Base-by-base conservation (phyloP, 164 flowering plant genomes). In the Chloranthus sessilifolius region DNA sequence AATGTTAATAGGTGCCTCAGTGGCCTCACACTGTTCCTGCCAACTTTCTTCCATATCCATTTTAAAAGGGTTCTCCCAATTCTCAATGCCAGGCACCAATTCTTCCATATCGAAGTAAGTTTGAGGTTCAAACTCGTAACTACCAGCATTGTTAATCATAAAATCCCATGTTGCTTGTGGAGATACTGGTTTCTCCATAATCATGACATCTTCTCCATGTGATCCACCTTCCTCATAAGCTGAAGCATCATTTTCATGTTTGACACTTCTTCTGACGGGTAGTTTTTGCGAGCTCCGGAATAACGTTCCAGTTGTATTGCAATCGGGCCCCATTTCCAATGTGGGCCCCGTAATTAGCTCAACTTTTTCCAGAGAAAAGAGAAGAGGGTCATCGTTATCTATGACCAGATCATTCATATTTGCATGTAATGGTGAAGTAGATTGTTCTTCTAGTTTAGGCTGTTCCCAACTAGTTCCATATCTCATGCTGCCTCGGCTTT, bases 71-170 rank as follows among this genome's bases (percentile, higher is more conserved):
- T 50, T 58, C 5, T 63, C 72, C 69, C 64, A 47, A 47, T 62
- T 53, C 44, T 49, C 78, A 78, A 51, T 23, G 62, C 81, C 65
- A 94, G 62, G 80, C 65, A 94, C 65, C 76, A 89, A 61, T 63
- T 94, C 97, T 0, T 71, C 66, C 38, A 80, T 72, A 41, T 97
- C 78, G 66, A 89, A 94, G 66, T 77, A 87, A 9, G 96, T 94
- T 59, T 94, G 95, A n/a, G 97, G 97, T 61, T 89, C 99, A 61
- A 70, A 89, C 45, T 81, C 92, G 60, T 68, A 60, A 1, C 72
- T 40, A 52, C 39, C 62, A n/a, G 68, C 82, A 55, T 43, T 66
- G 42, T 78, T 64, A 59, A 74, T 58, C 53, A 62, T 26, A 34
- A 48, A 59, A 49, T 72, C 75, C 81, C 80, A 75, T 31, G 76